Evolutionary conservation across 2,329 filamentous ascomycete genomes (phyloP).

Genomic region (Grosmannia serpens): DNA sequence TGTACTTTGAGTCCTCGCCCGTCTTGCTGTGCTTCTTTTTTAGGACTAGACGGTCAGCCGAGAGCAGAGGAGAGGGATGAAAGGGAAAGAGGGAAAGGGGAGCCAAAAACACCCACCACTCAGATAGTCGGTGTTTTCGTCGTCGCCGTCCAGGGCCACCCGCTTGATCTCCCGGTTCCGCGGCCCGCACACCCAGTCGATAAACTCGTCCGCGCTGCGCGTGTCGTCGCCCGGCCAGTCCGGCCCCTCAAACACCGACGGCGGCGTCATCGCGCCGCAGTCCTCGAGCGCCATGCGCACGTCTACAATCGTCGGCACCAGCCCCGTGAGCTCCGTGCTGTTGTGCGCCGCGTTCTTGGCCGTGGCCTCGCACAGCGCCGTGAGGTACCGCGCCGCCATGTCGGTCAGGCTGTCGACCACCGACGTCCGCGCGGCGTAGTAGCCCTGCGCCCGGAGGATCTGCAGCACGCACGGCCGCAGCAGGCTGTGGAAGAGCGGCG

Average conservation of each 20-base stretch:
- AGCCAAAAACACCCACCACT: slow-evolving; percentile 35
- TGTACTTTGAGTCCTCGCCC: slow-evolving; percentile 75
- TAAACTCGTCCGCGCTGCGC: slow-evolving; percentile 64
- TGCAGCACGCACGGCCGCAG: slow-evolving; percentile 81
- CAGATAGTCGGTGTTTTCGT: slow-evolving; percentile 58
- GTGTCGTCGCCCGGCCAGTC: slow-evolving; percentile 59
- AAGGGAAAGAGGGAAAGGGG: neutral
- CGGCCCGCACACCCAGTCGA: slow-evolving; percentile 66
- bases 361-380: slow-evolving; percentile 60
- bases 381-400: slow-evolving; percentile 70
- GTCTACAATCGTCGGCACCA: slow-evolving; percentile 58
- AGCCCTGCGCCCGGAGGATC: slow-evolving; percentile 83
- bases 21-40: slow-evolving; percentile 91
- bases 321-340: slow-evolving; percentile 52
- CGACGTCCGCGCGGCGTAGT: slow-evolving; percentile 68
- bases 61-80: neutral
- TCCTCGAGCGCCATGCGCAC: slow-evolving; percentile 79
- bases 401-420: slow-evolving; percentile 85
- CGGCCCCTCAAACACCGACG: slow-evolving; percentile 56
- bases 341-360: slow-evolving; percentile 60
- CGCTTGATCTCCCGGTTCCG: slow-evolving; percentile 70
- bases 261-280: slow-evolving; percentile 61
- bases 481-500: slow-evolving; percentile 56
- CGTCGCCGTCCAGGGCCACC: slow-evolving; percentile 59
- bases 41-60: slow-evolving; percentile 40